Base-by-base conservation (phyloP, 495 filamentous ascomycete species). In the Rhizodiscina lignyota region DNA sequence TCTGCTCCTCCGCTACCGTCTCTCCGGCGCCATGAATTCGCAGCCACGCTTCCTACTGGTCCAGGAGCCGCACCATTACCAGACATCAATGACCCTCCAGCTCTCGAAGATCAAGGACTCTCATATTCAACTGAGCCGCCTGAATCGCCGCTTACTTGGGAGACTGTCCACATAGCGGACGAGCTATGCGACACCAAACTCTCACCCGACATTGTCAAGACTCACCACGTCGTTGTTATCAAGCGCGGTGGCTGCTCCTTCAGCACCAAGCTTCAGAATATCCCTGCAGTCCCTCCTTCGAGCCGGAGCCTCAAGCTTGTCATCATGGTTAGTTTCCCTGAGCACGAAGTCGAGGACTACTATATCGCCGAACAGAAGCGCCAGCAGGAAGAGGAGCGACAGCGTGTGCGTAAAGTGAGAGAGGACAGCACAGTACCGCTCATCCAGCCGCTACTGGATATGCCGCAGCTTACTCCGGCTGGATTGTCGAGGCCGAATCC, bases 211-310 rank as follows among this genome's bases (percentile, higher is more conserved):
- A 62, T 76, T 2, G 64, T 70, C 0, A 70, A 69, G 11, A 61
- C 59, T n/a, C 66, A 91, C 53, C 73, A 93, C 42, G 62, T 94
- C 12, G 69, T 97, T 38, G 68, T 94, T 18, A 66, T 96, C 39
- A 75, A 71, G 21, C 77, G 89, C 16, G 89, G 89, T 15, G 75
- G 71, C 2, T 97, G 89, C 58, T 78, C 63, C 26, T 96, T 96
- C 55, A 69, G 67, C 4, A 62, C 79, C 21, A 97, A 97, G 49
- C 60, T 96, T 0, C 63, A 64, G 18, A 86, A 82, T 43, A 83
- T 97, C 24, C 83, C 89, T 10, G 69, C 73, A 6, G 84, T 70
- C 50, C 58, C 74, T 10, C 79, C 82, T 0, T 51, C 64, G 2
- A 37, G 35, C 10, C 43, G 44, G 6, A 58, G 70, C 0, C 55